phyloP scores from a whole-genome alignment of 441 rosid genomes.

The Arabidopsis lyrata region DNA sequence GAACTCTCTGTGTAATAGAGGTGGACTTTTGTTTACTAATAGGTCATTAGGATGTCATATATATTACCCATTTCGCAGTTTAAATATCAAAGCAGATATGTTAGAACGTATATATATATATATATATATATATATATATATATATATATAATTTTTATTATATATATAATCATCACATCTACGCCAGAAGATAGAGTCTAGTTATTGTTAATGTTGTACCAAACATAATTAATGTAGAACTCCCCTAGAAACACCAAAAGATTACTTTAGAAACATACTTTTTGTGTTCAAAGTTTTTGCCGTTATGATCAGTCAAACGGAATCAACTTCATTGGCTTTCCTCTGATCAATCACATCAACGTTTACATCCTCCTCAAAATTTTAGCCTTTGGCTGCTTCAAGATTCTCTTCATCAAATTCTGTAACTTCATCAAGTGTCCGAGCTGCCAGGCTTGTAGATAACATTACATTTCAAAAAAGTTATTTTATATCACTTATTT shows the following conservation, averaged over 20 bases:
- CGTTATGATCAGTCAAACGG: slow-evolving; percentile 21
- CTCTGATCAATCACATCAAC: slow-evolving; percentile 52
- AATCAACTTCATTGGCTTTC: slow-evolving; percentile 51
- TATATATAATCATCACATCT: too few species aligned
- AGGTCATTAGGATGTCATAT: too few species aligned
- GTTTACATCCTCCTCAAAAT: slow-evolving; percentile 47
- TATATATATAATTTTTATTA: too few species aligned
- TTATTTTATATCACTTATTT: too few species aligned
- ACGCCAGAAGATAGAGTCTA: background rate
- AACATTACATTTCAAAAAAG: slow-evolving; percentile 40
- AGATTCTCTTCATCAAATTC: slow-evolving; percentile 59
- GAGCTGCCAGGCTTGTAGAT: slow-evolving; percentile 78
- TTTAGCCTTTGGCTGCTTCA: slow-evolving; percentile 52
- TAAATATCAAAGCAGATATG: too few species aligned
- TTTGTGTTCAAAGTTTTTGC: background rate
- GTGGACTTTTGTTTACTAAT: too few species aligned
- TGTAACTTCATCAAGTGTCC: slow-evolving; percentile 54
- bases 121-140: too few species aligned
- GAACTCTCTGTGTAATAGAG: too few species aligned
- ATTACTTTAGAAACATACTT: background rate
- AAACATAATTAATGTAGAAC: background rate
- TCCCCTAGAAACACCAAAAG: too few species aligned
- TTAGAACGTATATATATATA: too few species aligned
- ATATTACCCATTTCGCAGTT: too few species aligned
- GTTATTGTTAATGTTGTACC: slow-evolving; percentile 8